These are phyloP conservation scores for Lactarius trivialis DNA, from an alignment of 768 basidiomycete species.

Conservation along the genomic window DNA sequence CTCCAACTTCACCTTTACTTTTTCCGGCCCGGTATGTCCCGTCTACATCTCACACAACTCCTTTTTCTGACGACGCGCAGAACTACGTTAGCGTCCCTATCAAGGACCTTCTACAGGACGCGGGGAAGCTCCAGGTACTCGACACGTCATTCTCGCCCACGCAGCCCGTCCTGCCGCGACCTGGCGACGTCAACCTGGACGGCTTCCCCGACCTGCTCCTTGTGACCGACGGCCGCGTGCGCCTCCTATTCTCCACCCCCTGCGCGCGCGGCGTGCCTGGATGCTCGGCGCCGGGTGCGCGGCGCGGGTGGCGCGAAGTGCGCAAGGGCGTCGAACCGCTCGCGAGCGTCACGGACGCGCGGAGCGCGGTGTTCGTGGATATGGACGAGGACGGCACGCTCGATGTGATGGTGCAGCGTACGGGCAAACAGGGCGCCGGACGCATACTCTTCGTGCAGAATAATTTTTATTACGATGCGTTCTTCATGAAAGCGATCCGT, in stretches of 20 bases:
- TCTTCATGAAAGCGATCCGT: constrained; percentile 97
- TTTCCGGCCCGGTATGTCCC: constrained; percentile 12
- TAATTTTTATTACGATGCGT: constrained; percentile 97
- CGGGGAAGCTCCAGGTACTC: constrained; percentile 52
- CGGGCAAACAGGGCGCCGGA: constrained; percentile 57
- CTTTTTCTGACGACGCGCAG: constrained; percentile 33
- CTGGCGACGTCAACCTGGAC: constrained; percentile 89
- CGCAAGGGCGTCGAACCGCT: constrained; percentile 55
- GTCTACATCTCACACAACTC: too few species aligned
- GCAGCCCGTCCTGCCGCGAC: constrained; percentile 68
- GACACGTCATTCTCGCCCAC: constrained; percentile 61
- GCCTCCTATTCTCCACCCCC: constrained; percentile 56
- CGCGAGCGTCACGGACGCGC: constrained; percentile 66
- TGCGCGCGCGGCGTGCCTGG: constrained; percentile 45
- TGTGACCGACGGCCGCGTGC: constrained; percentile 50
- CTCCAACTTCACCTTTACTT: constrained; percentile 68
- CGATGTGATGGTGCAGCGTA: constrained; percentile 87
- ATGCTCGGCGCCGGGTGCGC: constrained; percentile 47
- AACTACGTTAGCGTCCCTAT: constrained; percentile 63
- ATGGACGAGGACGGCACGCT: constrained; percentile 95
- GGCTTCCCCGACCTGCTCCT: constrained; percentile 87
- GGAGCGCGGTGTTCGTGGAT: constrained; percentile 76
- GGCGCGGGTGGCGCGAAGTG: constrained; percentile 58
- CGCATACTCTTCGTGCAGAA: constrained; percentile 84
- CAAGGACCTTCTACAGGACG: constrained; percentile 45